phyloP scores from a whole-genome alignment of 768 basidiomycete species.

The Trametes cinnabarina region DNA sequence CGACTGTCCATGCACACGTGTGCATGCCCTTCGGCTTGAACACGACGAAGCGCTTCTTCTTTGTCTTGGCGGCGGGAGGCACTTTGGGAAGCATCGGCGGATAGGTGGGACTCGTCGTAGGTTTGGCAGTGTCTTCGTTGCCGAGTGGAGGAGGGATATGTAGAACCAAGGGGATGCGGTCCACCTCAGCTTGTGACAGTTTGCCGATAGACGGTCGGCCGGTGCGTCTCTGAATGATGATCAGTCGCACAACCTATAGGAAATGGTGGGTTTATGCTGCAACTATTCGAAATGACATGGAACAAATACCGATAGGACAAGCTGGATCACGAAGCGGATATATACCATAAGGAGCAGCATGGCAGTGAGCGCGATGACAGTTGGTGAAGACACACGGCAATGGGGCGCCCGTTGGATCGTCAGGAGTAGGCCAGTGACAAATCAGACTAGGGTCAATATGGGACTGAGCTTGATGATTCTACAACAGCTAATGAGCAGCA shows the following conservation, averaged over 20 bases:
- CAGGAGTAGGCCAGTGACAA: background rate
- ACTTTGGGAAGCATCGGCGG: background rate
- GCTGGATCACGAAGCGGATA: background rate
- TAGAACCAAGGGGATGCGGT: constrained; percentile 15
- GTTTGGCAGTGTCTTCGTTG: background rate
- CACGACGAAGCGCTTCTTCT: constrained; percentile 6
- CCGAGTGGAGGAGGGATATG: constrained; percentile 11
- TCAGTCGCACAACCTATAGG: background rate
- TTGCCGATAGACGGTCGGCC: background rate
- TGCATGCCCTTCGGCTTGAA: background rate
- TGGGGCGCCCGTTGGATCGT: background rate
- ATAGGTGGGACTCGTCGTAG: background rate
- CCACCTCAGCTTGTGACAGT: constrained; percentile 11
- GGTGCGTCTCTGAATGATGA: background rate
- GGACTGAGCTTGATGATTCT: constrained; percentile 6
- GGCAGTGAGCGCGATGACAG: background rate
- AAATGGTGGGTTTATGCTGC: too few species aligned
- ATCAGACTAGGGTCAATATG: constrained; percentile 1
- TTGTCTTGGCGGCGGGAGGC: background rate
- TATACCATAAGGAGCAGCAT: background rate
- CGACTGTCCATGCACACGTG: too few species aligned
- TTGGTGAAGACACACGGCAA: background rate
- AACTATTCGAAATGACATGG: too few species aligned
- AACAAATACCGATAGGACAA: background rate
- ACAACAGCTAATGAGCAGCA: too few species aligned